Conservation (phyloP, 2,329 filamentous ascomycete species). For the Pestalotiopsis sp. region DNA sequence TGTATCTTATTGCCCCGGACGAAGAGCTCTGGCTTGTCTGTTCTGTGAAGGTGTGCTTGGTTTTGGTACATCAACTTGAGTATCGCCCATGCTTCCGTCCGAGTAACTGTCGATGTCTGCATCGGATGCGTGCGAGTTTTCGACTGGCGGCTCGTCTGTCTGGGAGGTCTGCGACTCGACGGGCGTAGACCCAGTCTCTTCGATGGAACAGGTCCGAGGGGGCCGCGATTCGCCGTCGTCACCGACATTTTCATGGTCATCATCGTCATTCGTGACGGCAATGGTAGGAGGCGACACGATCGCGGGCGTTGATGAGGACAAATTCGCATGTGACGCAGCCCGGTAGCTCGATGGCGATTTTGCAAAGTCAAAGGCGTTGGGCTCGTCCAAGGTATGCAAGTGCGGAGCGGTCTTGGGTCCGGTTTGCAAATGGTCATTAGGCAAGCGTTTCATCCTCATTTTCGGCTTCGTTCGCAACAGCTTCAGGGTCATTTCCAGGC, state of each 20-base stretch:
- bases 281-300: constrained; percentile 14
- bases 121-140: constrained; percentile 29
- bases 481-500: constrained; percentile 42
- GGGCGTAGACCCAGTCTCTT: constrained; percentile 16
- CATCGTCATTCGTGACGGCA: constrained; percentile 14
- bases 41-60: background rate
- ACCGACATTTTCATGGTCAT: constrained; percentile 10
- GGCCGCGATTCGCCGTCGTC: constrained; percentile 22
- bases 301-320: constrained; percentile 1
- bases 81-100: constrained; percentile 16
- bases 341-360: constrained; percentile 26
- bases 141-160: constrained; percentile 24
- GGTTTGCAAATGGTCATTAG: constrained; percentile 38
- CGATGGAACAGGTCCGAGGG: background rate
- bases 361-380: constrained; percentile 41
- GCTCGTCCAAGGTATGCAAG: constrained; percentile 26
- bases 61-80: background rate
- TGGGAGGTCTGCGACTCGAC: constrained; percentile 18
- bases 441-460: constrained; percentile 43
- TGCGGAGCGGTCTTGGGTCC: constrained; percentile 31
- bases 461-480: constrained; percentile 35
- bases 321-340: background rate
- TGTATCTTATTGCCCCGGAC: background rate
- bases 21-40: background rate
- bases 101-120: constrained; percentile 32